These are phyloP conservation scores for Trapa incisa DNA, from an alignment of 345 rosid species.

Conservation along the genomic window DNA sequence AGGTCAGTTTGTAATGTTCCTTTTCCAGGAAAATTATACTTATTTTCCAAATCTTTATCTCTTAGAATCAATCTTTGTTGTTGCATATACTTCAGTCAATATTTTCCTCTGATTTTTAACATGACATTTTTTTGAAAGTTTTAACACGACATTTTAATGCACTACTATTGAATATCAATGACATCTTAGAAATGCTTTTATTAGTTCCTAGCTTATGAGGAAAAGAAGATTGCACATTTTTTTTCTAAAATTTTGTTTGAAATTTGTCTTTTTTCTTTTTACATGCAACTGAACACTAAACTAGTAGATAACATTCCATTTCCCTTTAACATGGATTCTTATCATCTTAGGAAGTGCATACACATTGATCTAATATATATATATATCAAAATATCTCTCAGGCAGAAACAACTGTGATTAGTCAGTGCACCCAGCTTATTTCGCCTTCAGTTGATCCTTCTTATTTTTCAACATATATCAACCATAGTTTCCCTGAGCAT, in stretches of 20 bases:
- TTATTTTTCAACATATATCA: conserved; percentile 67
- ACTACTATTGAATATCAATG: not conserved
- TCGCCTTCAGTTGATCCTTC: conserved; percentile 71
- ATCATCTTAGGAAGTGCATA: not conserved
- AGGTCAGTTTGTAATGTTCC: conserved; percentile 25
- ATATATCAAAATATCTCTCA: conserved; percentile 19
- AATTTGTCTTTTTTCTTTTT: not conserved
- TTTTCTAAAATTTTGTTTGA: not conserved
- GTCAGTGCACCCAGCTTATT: conserved; percentile 89
- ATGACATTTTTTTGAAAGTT: not conserved
- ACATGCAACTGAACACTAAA: not conserved
- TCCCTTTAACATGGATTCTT: not conserved
- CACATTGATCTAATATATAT: conserved; percentile 4
- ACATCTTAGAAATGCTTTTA: not conserved
- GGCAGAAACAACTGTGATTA: conserved; percentile 78
- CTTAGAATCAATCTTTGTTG: not conserved
- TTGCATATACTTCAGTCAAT: not conserved
- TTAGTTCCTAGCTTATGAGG: not conserved
- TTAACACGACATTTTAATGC: not conserved
- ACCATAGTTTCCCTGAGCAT: conserved; percentile 69
- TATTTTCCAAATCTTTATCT: not conserved
- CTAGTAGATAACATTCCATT: not conserved
- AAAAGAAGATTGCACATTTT: not conserved
- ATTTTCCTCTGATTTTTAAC: not conserved
- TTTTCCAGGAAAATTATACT: not conserved